A percentile compares a stretch with the other conserved stretches of the same genome.
These are phyloP conservation scores for Zasmidium angulare DNA, from an alignment of 2,329 filamentous ascomycete genomes.

Conservation along the genomic window DNA sequence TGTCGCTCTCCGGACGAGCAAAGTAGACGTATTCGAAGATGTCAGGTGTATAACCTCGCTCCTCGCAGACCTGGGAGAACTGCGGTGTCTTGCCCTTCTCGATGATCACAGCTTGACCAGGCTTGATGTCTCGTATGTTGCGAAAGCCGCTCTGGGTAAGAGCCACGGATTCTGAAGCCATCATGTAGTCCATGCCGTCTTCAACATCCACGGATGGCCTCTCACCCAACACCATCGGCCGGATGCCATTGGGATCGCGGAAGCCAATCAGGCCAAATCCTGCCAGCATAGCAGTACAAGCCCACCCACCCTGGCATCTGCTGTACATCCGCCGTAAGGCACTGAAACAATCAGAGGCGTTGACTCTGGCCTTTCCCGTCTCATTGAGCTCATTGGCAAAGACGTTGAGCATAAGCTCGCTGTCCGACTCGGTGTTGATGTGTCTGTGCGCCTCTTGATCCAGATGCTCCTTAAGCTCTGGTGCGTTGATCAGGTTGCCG, in stretches of 20 bases:
- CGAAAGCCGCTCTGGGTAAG: conserved; percentile 77
- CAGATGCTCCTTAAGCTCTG: conserved; percentile 67
- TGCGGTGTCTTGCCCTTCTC: conserved; percentile 72
- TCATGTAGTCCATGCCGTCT: conserved; percentile 76
- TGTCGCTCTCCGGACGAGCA: conserved; percentile 74
- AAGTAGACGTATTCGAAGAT: conserved; percentile 91
- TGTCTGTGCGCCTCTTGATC: conserved; percentile 79
- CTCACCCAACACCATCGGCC: conserved; percentile 76
- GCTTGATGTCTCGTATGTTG: conserved; percentile 73
- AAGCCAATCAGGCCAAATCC: conserved; percentile 80
- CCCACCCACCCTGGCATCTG: conserved; percentile 72
- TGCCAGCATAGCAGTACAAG: conserved; percentile 78
- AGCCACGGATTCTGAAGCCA: conserved; percentile 86
- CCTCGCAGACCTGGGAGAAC: conserved; percentile 71
- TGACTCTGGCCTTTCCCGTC: conserved; percentile 77
- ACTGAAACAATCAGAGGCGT: conserved; percentile 73
- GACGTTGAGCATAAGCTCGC: conserved; percentile 83
- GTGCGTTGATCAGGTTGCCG: conserved; percentile 82
- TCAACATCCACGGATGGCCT: conserved; percentile 50
- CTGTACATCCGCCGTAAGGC: conserved; percentile 71
- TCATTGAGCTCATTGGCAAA: conserved; percentile 80
- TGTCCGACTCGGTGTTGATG: conserved; percentile 88
- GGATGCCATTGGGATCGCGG: conserved; percentile 77
- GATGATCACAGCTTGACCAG: conserved; percentile 83
- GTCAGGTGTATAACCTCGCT: conserved; percentile 74